Evolutionary conservation across 768 basidiomycete genomes (phyloP).

Genomic region (Erythrobasidium yunnanense): DNA sequence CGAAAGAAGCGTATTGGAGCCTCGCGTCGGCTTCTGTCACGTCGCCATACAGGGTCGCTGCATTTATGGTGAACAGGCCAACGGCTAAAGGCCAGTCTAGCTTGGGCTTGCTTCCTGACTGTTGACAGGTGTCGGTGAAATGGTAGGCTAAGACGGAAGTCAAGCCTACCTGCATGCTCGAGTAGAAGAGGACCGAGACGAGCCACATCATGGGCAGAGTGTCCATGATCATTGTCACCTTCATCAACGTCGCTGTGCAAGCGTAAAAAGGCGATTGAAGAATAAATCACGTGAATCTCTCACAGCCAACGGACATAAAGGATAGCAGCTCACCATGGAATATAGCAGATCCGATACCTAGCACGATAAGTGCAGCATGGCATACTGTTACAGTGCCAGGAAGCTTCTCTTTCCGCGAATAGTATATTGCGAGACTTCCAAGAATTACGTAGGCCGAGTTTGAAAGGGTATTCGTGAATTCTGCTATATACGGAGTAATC

Average conservation of each 20-base stretch:
- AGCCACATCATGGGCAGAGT: constrained; percentile 26
- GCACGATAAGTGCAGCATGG: background rate
- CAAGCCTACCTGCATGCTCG: constrained; percentile 10
- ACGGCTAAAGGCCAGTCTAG: background rate
- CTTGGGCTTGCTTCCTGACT: background rate
- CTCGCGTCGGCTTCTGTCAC: background rate
- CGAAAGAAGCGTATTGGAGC: constrained; percentile 12
- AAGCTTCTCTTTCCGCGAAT: constrained; percentile 1
- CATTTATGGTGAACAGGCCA: background rate
- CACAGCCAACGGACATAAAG: background rate
- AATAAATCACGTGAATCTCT: background rate
- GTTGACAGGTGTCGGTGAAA: background rate
- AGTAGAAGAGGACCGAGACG: constrained; percentile 14
- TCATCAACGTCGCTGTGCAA: constrained; percentile 1
- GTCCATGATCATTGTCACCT: constrained; percentile 21
- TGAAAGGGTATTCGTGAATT: constrained; percentile 18
- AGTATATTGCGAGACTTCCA: background rate
- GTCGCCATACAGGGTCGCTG: background rate
- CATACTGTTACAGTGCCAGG: background rate
- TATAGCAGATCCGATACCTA: constrained; percentile 10
- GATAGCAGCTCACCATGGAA: constrained; percentile 21
- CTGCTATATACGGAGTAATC: constrained; percentile 23
- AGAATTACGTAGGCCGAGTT: constrained; percentile 12
- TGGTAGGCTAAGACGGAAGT: background rate
- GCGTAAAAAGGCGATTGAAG: no score